These are phyloP conservation scores for Arthrobotrys sphaeroides DNA, from an alignment of 2,329 filamentous ascomycete genomes.

Conservation along the genomic window DNA sequence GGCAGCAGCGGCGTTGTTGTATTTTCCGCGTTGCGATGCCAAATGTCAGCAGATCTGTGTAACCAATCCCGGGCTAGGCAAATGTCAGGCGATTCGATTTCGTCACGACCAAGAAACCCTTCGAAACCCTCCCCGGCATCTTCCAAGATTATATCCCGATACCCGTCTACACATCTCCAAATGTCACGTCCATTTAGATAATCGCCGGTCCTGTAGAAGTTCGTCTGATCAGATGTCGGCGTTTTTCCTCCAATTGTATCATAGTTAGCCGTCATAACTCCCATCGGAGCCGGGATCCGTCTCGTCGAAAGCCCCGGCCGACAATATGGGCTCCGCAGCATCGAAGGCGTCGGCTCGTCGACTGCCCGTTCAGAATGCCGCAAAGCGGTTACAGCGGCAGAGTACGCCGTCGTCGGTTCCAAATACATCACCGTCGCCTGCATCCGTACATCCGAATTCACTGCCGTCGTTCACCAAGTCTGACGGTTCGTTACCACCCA, in stretches of 20 bases:
- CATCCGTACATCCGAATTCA: constrained; percentile 2
- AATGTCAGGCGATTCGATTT: constrained; percentile 48
- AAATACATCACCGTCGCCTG: not conserved
- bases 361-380: constrained; percentile 23
- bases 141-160: too few relatives aligned
- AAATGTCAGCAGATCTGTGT: too few relatives aligned
- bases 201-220: not conserved
- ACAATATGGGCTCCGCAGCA: constrained; percentile 34
- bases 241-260: too few relatives aligned
- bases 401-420: not conserved
- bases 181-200: not conserved
- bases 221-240: constrained; percentile 8
- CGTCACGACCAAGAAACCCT: not conserved
- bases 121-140: not conserved
- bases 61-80: constrained; percentile 9
- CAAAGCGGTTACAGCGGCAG: constrained; percentile 37
- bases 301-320: too few relatives aligned
- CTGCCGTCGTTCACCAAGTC: constrained; percentile 25
- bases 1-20: too few relatives aligned
- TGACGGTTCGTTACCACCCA: constrained; percentile 31
- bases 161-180: too few relatives aligned
- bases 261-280: too few relatives aligned
- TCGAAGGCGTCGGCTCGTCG: constrained; percentile 30
- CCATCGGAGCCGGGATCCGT: not conserved
- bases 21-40: too few relatives aligned